Conservation (phyloP, 2,329 filamentous ascomycete species). For the Helminthosporium solani region DNA sequence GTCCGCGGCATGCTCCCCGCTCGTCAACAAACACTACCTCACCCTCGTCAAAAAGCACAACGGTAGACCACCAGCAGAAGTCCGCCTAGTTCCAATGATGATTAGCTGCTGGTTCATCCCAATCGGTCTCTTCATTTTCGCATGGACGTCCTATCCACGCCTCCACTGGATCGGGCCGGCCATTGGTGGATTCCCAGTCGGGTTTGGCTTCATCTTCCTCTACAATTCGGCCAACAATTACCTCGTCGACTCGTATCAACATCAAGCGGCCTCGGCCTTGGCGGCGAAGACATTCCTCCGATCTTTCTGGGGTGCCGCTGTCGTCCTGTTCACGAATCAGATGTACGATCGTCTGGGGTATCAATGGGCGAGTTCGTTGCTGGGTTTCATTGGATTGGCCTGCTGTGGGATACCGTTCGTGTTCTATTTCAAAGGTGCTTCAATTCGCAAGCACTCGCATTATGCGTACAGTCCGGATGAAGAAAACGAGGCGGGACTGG, state of each 20-base stretch:
- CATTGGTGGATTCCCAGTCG: slow-evolving; percentile 65
- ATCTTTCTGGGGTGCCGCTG: slow-evolving; percentile 75
- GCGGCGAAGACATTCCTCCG: slow-evolving; percentile 80
- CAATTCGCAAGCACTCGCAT: slow-evolving; percentile 67
- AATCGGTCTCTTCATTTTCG: slow-evolving; percentile 66
- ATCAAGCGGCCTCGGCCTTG: slow-evolving; percentile 77
- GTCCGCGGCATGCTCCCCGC: slow-evolving; percentile 66
- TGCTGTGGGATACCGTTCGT: slow-evolving; percentile 82
- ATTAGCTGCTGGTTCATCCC: slow-evolving; percentile 60
- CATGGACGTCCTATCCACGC: slow-evolving; percentile 65
- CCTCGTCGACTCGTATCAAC: slow-evolving; percentile 65
- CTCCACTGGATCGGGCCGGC: slow-evolving; percentile 71
- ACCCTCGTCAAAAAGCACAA: slow-evolving; percentile 61
- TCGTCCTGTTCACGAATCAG: slow-evolving; percentile 77
- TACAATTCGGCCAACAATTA: slow-evolving; percentile 63
- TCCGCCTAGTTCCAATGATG: slow-evolving; percentile 74
- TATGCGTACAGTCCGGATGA: slow-evolving; percentile 68
- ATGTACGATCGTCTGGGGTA: slow-evolving; percentile 68
- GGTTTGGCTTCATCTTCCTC: slow-evolving; percentile 80
- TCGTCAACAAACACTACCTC: slow-evolving; percentile 82
- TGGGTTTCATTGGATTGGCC: slow-evolving; percentile 72
- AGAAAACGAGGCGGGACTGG: slow-evolving; percentile 37
- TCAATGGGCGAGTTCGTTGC: slow-evolving; percentile 72
- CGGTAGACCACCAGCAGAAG: slow-evolving; percentile 74
- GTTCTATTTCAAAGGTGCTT: slow-evolving; percentile 75